Evolutionary conservation across 106 monocot genomes (phyloP), one percentile per base, ranked within the genome.

Genomic region (Ottelia alismoides): DNA sequence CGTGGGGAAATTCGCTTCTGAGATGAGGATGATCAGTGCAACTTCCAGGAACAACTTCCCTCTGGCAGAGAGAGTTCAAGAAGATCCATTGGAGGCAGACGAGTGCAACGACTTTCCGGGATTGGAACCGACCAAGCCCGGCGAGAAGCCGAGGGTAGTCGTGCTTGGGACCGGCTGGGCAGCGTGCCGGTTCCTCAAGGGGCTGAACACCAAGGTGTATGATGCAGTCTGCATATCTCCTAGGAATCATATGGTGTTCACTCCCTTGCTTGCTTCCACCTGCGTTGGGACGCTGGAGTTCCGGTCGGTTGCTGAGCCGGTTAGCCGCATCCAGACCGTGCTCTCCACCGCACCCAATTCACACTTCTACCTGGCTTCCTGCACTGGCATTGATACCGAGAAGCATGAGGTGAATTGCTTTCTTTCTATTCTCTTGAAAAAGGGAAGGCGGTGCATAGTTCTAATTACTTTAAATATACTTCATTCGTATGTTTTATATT

Each of bases 191-290:
- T 75, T 84, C 35, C 71, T 84, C 14, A 84, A 84, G 52, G 75
- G 66, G 7, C 40, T 84, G 25, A 54, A 84, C 62, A 84, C 79
- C 1, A 48, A 61, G 28, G 17, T 72, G 0, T 84, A 84, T 53
- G 79, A 84, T 50, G 58, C 76, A 3, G 84, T 84, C 11, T 82
- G 82, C 51, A 55, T 84, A 44, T 84, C 84, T 25, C 84, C 79
- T 2, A 65, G 84, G 52, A 84, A 84, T 51, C 84, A 84, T 56
- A 84, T 84, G 84, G 84, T 84, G 16, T 84, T 84, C 56, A 84
- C 84, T 31, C 84, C 78, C 30, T 53, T 78, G 57, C 68, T n/a
- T n/a, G n/a, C n/a, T n/a, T n/a, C n/a, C n/a, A n/a, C n/a, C n/a
- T n/a, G n/a, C n/a, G n/a, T n/a, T 84, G 83, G 83, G 18, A 83